A percentile compares a stretch with the other conserved stretches of the same genome.
Conservation (phyloP, 345 rosid species). For the Murraya paniculata region DNA sequence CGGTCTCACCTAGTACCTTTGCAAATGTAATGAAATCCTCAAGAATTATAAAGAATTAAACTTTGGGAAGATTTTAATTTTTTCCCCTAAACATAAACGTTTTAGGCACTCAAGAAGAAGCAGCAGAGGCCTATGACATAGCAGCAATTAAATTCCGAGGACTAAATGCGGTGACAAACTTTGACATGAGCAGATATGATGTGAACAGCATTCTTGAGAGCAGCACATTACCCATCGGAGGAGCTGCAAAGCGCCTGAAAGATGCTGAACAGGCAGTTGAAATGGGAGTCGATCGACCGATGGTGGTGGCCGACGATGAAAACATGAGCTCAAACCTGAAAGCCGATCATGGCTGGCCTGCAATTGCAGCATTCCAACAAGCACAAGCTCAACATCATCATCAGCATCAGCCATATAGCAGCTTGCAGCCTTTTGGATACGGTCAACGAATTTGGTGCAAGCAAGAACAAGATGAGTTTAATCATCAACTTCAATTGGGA, state of each 20-base stretch:
- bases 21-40: background rate
- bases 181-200: slow-evolving; percentile 84
- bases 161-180: slow-evolving; percentile 93
- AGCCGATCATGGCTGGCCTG: slow-evolving; percentile 38
- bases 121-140: slow-evolving; percentile 96
- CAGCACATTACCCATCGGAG: slow-evolving; percentile 72
- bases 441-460: slow-evolving; percentile 60
- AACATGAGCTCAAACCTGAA: slow-evolving; percentile 17
- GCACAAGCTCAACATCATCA: slow-evolving; percentile 26
- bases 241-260: slow-evolving; percentile 63
- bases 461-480: slow-evolving; percentile 53
- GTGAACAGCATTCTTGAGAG: slow-evolving; percentile 84
- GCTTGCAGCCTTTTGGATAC: slow-evolving; percentile 38
- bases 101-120: slow-evolving; percentile 91
- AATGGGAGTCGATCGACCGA: slow-evolving; percentile 22
- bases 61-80: background rate
- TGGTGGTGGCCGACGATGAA: slow-evolving; percentile 5
- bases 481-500: slow-evolving; percentile 36
- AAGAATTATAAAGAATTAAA: background rate
- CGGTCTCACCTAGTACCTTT: background rate
- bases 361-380: slow-evolving; percentile 45
- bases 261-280: slow-evolving; percentile 42
- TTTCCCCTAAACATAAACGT: background rate
- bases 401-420: slow-evolving; percentile 25
- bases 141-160: slow-evolving; percentile 97